A percentile compares a stretch with the other conserved stretches of the same genome.
Evolutionary conservation across 2,329 filamentous ascomycete species (phyloP).

Genomic region (Ophiocordyceps polyrhachis-furcata): DNA sequence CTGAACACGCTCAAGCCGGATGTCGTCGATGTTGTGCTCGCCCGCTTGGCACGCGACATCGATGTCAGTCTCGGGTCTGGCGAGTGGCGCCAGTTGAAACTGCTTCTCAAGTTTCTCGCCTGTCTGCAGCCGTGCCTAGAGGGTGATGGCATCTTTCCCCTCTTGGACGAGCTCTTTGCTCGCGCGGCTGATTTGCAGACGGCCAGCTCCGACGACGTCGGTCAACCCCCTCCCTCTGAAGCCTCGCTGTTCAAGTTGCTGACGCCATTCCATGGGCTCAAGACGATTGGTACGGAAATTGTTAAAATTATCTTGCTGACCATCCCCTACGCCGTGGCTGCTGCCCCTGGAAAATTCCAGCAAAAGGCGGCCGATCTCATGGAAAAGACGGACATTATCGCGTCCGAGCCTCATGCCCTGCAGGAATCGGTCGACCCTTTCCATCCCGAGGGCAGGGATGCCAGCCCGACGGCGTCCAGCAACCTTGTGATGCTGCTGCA

Average conservation of each 20-base stretch:
- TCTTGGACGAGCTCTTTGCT: conserved; percentile 79
- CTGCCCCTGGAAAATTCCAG: conserved; percentile 49
- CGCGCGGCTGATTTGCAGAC: conserved; percentile 88
- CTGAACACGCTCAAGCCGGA: conserved; percentile 64
- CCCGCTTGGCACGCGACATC: conserved; percentile 37
- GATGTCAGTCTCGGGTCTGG: conserved; percentile 54
- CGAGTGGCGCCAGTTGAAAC: conserved; percentile 80
- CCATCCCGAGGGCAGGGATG: conserved; percentile 41
- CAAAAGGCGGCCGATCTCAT: conserved; percentile 62
- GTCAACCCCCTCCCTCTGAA: conserved; percentile 13
- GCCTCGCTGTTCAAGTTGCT: neutral
- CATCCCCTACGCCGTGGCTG: conserved; percentile 73
- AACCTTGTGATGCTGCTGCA: conserved; percentile 71
- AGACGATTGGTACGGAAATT: conserved; percentile 63
- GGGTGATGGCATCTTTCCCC: conserved; percentile 66
- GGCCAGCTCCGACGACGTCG: conserved; percentile 77
- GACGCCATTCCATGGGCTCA: neutral
- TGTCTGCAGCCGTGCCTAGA: conserved; percentile 66
- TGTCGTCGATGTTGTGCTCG: conserved; percentile 52
- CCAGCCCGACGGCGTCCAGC: conserved; percentile 40
- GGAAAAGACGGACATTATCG: conserved; percentile 89
- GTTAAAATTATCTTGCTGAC: conserved; percentile 94
- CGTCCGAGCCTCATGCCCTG: conserved; percentile 68
- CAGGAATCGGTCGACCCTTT: conserved; percentile 80
- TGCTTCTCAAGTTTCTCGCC: conserved; percentile 74